Evolutionary conservation across 2,329 filamentous ascomycete genomes (phyloP).

Genomic region (Colletotrichum musicola): DNA sequence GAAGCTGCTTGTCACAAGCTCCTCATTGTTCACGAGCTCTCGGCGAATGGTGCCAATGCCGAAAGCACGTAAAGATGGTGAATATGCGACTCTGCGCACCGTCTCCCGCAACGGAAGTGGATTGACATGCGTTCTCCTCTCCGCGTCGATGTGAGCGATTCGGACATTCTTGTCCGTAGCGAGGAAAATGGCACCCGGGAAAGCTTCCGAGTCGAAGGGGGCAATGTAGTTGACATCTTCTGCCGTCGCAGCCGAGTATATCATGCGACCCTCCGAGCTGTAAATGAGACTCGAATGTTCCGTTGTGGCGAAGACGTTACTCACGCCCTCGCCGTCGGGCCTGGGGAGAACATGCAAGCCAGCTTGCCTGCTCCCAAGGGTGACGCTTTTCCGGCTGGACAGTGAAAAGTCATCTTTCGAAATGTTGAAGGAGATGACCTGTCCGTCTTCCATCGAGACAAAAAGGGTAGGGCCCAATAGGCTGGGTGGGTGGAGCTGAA

Average conservation of each 20-base stretch:
- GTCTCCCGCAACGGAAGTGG: constrained; percentile 84
- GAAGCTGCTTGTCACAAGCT: constrained; percentile 84
- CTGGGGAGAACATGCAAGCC: constrained; percentile 81
- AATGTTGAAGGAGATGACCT: constrained; percentile 86
- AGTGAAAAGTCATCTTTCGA: constrained; percentile 72
- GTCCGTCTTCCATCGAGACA: constrained; percentile 91
- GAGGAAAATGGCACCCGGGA: constrained; percentile 83
- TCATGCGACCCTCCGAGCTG: constrained; percentile 84
- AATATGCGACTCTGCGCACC: constrained; percentile 89
- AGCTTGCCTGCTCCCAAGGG: constrained; percentile 88
- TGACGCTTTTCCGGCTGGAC: constrained; percentile 81
- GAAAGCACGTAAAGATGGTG: constrained; percentile 81
- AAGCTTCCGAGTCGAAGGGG: constrained; percentile 84
- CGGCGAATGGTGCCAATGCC: constrained; percentile 88
- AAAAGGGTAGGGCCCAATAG: constrained; percentile 79
- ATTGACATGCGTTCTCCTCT: constrained; percentile 89
- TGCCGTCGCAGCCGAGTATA: constrained; percentile 94
- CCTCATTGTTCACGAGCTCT: constrained; percentile 76
- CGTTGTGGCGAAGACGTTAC: constrained; percentile 91
- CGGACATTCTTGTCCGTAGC: constrained; percentile 82
- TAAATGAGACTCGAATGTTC: constrained; percentile 97
- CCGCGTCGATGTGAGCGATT: constrained; percentile 84
- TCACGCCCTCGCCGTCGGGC: constrained; percentile 68
- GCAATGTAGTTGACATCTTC: constrained; percentile 87
- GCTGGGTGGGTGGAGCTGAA: constrained; percentile 77